Percentiles rank a stretch among this genome's conserved stretches.
Conservation (phyloP, 2,329 filamentous ascomycete genomes). For the Karstenula rhodostoma region DNA sequence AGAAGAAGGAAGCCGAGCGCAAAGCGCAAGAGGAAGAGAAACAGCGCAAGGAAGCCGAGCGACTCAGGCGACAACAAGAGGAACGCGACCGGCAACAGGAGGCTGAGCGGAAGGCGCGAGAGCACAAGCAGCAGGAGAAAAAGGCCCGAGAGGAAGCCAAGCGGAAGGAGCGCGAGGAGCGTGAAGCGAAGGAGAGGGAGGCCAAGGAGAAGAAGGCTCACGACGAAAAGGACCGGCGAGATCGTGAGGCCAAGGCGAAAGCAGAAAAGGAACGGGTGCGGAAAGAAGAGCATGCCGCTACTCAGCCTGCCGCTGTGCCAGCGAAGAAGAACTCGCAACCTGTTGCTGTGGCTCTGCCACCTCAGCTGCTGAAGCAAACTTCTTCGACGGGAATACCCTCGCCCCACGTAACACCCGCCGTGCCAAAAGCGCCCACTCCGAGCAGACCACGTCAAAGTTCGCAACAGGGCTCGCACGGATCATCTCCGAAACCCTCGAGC, state of each 20-base stretch:
- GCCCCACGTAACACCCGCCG: constrained; percentile 81
- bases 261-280: constrained; percentile 53
- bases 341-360: constrained; percentile 60
- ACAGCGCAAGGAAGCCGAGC: constrained; percentile 83
- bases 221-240: constrained; percentile 65
- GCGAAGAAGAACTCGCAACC: constrained; percentile 49
- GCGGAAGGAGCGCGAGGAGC: constrained; percentile 77
- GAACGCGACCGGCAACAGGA: constrained; percentile 87
- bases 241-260: constrained; percentile 65
- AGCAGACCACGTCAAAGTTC: constrained; percentile 78
- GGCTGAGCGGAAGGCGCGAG: constrained; percentile 81
- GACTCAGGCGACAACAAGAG: constrained; percentile 78
- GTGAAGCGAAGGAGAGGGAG: constrained; percentile 74
- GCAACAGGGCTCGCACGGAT: constrained; percentile 76
- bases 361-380: constrained; percentile 62
- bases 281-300: constrained; percentile 51
- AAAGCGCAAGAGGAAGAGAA: constrained; percentile 91
- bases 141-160: constrained; percentile 75
- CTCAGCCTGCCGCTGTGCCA: constrained; percentile 37
- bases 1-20: constrained; percentile 88
- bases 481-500: constrained; percentile 73
- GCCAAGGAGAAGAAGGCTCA: constrained; percentile 71
- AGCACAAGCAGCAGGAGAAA: constrained; percentile 82
- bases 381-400: constrained; percentile 68
- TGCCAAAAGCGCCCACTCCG: constrained; percentile 84